These are phyloP conservation scores for Hymenoscyphus occultus DNA, from an alignment of 2,329 filamentous ascomycete genomes.

Conservation along the genomic window DNA sequence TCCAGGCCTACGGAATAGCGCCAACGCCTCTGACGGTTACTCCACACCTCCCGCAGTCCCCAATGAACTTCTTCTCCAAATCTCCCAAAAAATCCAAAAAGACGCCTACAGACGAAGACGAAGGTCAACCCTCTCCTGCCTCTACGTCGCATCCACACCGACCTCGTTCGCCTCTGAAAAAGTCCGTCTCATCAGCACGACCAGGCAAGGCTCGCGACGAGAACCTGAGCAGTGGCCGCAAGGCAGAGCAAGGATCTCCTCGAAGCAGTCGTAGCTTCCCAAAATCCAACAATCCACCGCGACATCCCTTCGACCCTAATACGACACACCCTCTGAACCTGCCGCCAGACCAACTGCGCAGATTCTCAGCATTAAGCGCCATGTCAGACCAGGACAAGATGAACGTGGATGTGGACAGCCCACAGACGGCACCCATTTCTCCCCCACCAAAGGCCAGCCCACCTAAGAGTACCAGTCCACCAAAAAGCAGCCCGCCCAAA, in stretches of 20 bases:
- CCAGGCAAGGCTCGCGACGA: conserved; percentile 32
- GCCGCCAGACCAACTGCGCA: conserved; percentile 81
- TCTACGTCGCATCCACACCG: conserved; percentile 22
- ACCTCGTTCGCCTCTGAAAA: conserved; percentile 35
- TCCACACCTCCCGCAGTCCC: conserved; percentile 1
- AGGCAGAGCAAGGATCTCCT: conserved; percentile 30
- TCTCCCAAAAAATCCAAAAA: conserved; percentile 37
- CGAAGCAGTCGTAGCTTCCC: conserved; percentile 33
- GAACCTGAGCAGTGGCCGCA: conserved; percentile 17
- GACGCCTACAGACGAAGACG: conserved; percentile 30
- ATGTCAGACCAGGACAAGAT: conserved; percentile 59
- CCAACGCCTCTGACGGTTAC: conserved; percentile 1
- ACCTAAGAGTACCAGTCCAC: conserved; percentile 41
- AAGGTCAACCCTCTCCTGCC: conserved; percentile 11
- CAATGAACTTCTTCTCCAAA: conserved; percentile 39
- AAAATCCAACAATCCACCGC: conserved; percentile 26
- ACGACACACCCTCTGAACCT: conserved; percentile 86
- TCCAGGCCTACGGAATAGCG: not conserved
- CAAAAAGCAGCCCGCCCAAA: not conserved
- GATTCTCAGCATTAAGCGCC: conserved; percentile 65
- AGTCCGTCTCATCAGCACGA: conserved; percentile 26
- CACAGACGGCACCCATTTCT: conserved; percentile 48
- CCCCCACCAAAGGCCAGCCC: conserved; percentile 28
- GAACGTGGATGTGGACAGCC: conserved; percentile 70
- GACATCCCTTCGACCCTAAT: conserved; percentile 58